Base-by-base conservation (phyloP, 2,329 filamentous ascomycete genomes). In the Laburnicola sp. region DNA sequence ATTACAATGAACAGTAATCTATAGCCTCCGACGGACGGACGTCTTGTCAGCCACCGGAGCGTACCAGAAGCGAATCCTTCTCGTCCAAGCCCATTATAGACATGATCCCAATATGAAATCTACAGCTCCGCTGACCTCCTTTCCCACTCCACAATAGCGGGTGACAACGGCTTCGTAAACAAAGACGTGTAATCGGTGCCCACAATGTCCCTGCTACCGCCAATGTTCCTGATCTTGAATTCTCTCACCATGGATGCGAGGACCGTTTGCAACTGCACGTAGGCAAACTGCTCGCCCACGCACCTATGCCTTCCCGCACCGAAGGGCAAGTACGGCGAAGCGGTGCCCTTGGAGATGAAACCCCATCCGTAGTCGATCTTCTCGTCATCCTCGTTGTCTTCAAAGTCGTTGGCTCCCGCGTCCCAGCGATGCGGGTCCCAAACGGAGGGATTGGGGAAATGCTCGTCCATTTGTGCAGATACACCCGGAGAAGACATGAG, bases 381-480 rank as follows among this genome's bases (percentile, higher is more conserved):
- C 76, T 86, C 83, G 8, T 81, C 79, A 8, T 76, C 76, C 87
- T 88, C 66, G 87, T 83, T 64, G 23, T 85, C 67, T 50, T 67
- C 65, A 32, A 81, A 79, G 21, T 77, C 75, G 42, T 76, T 76
- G 22, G 68, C 58, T 50, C 82, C 84, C 56, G 83, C 80, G 62
- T 91, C 85, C 93, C 93, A 97, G 50, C 93, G 87, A 75, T 94
- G 90, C 43, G 93, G 93, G 69, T 97, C 87, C 92, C 93, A 97
- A 45, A 82, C 72, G 22, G 87, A 76, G 5, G 92, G 88, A 62
- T 96, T 83, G 21, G 91, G 88, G 80, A 97, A 97, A 78, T 87
- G 88, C 52, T 82, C 74, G 22, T 83, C 77, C 53, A 89, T 86
- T 49, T 85, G 81, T 45, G 87, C 86, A 21, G 88, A 88, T 58